These are phyloP conservation scores for Pachysolen tannophilus DNA, from an alignment of 805 yeast species.

Conservation along the genomic window DNA sequence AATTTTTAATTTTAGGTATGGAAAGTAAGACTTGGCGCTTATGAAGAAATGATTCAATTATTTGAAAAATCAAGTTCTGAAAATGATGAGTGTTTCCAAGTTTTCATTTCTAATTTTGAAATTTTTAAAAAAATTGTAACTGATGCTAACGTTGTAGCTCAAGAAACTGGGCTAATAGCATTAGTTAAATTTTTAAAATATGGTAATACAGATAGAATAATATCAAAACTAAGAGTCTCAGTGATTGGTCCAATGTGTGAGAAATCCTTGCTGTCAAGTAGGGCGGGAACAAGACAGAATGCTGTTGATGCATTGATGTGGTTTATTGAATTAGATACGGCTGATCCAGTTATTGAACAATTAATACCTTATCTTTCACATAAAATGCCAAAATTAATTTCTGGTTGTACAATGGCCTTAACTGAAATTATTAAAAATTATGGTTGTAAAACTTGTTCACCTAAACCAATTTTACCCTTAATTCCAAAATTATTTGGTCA, in stretches of 20 bases:
- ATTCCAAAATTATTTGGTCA: constrained; percentile 72
- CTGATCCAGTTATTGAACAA: constrained; percentile 60
- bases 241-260: constrained; percentile 56
- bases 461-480: constrained; percentile 46
- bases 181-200: constrained; percentile 45
- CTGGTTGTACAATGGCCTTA: constrained; percentile 55
- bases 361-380: constrained; percentile 55
- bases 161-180: constrained; percentile 67
- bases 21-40: constrained; percentile 82
- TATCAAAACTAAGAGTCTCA: constrained; percentile 28
- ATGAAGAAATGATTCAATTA: constrained; percentile 49
- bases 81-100: constrained; percentile 45
- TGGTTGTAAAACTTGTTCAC: constrained; percentile 57
- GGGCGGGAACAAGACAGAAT: constrained; percentile 65
- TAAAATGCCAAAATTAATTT: constrained; percentile 69
- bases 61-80: constrained; percentile 50
- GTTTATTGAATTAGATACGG: constrained; percentile 58
- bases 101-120: constrained; percentile 45
- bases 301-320: constrained; percentile 54
- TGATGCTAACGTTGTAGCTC: constrained; percentile 88
- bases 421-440: constrained; percentile 45
- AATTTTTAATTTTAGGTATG: no score
- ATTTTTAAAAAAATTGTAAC: constrained; percentile 49
- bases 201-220: constrained; percentile 40
- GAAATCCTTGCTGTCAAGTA: constrained; percentile 69